Percentiles rank a stretch among this genome's conserved stretches.
phyloP scores from a whole-genome alignment of 441 rosid species.

The Pelargonium fulgidum region DNA sequence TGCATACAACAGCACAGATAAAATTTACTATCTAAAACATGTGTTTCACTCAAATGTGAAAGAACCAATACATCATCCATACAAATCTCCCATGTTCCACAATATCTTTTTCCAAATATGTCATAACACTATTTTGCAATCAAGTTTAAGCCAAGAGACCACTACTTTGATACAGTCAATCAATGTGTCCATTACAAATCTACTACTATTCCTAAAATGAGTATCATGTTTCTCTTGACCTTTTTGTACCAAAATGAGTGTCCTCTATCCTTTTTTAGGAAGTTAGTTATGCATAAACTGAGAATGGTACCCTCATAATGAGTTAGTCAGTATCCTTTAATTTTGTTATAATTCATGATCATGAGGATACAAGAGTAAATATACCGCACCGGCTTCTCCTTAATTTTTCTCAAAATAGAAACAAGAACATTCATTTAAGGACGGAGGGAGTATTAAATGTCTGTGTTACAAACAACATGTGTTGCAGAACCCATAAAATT shows the following conservation, averaged over 20 bases:
- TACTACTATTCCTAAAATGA: neutral
- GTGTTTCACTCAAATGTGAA: no score
- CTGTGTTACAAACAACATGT: neutral
- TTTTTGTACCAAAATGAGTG: no score
- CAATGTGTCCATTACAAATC: neutral
- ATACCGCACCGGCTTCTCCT: no score
- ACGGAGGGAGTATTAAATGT: neutral
- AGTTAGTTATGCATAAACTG: no score
- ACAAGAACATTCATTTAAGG: no score
- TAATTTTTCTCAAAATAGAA: no score
- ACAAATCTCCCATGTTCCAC: neutral
- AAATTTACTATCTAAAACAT: neutral
- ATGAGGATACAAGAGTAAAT: no score
- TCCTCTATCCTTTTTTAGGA: no score
- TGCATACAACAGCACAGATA: conserved; percentile 24
- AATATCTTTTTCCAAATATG: neutral
- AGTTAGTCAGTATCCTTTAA: no score
- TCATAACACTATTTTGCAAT: neutral
- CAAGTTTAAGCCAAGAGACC: neutral
- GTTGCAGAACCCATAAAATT: neutral
- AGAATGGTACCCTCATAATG: no score
- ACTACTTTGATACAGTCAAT: neutral
- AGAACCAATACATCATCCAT: neutral
- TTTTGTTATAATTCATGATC: no score
- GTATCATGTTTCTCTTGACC: no score